These are phyloP conservation scores for Scleromitrula shiraiana DNA, from an alignment of 2,329 filamentous ascomycete species.

Conservation along the genomic window DNA sequence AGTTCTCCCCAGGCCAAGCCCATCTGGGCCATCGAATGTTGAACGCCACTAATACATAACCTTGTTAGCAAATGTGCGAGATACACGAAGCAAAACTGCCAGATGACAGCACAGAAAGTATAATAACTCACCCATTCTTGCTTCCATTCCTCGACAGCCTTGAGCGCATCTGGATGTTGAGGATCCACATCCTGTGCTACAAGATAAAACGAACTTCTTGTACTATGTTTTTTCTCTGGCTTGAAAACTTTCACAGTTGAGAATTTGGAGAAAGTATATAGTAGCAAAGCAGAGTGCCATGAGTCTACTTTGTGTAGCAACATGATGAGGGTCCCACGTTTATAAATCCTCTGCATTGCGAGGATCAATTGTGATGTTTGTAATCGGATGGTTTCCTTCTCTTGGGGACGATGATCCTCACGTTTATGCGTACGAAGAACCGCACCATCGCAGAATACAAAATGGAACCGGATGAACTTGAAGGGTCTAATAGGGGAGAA, in stretches of 20 bases:
- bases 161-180: constrained; percentile 8
- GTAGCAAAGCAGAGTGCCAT: constrained; percentile 14
- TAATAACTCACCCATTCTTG: constrained; percentile 12
- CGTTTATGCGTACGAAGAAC: constrained; percentile 23
- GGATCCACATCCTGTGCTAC: constrained; percentile 20
- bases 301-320: constrained; percentile 22
- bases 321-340: constrained; percentile 21
- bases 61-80: not conserved
- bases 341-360: constrained; percentile 16
- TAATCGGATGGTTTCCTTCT: constrained; percentile 15
- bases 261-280: constrained; percentile 22
- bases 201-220: constrained; percentile 23
- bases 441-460: constrained; percentile 25
- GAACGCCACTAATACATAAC: constrained; percentile 12
- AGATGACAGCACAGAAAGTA: not conserved
- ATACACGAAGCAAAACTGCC: not conserved
- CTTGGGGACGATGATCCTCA: constrained; percentile 11
- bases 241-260: constrained; percentile 20
- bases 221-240: constrained; percentile 17
- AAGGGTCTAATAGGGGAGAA: constrained; percentile 17
- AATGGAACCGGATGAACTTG: constrained; percentile 18
- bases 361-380: constrained; percentile 21
- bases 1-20: constrained; percentile 5
- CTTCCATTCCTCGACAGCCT: constrained; percentile 18
- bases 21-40: constrained; percentile 18